Evolutionary conservation across 176 grass and related monocot species (phyloP), one percentile per base, ranked within the genome.

Genomic region (Guadua angustifolia): DNA sequence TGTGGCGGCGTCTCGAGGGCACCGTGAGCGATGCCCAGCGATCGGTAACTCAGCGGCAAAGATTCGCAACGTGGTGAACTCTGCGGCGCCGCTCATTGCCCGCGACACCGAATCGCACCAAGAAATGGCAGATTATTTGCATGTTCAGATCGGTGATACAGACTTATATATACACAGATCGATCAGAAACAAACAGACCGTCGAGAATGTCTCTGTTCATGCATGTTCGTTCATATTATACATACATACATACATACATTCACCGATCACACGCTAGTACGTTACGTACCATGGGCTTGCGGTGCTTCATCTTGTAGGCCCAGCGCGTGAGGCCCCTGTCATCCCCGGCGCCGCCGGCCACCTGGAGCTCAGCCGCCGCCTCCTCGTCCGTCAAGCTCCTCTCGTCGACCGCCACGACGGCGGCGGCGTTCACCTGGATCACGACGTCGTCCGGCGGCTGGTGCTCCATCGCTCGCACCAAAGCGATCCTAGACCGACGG

Each of bases 1-100:
- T 93, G 72, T 36, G 94, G 94, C 63, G 91, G 93, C 40, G 91
- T 95, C 10, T 91, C 94, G 39, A 95, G 80, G 78, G 93, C 94
- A 5, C 91, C 94, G 75, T 89, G 93, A 44, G 93, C 91, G 42
- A 95, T 87, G 22, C 91, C 94, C 26, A 95, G 91, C 32, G 94
- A 91, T 74, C 93, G 94, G 85, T 85, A 95, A 15, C 60, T 79
- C 73, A 95, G 83, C 83, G 89, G 12, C 26, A 74, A 40, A 19
- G n/a, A 88, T 18, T 80, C 93, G 85, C 76, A 61, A 22, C 62
- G 14, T 75, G 5, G 84, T 91, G 74, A 91, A 89, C 51, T 75
- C 88, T 95, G 85, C 47, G 32, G 50, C 59, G 5, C 46, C 6
- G 39, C 6, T 5, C 39, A 17, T 16, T 3, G 6, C 55, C 5